phyloP scores from a whole-genome alignment of 177 flowering plant genomes.

The Vitis hybrid region DNA sequence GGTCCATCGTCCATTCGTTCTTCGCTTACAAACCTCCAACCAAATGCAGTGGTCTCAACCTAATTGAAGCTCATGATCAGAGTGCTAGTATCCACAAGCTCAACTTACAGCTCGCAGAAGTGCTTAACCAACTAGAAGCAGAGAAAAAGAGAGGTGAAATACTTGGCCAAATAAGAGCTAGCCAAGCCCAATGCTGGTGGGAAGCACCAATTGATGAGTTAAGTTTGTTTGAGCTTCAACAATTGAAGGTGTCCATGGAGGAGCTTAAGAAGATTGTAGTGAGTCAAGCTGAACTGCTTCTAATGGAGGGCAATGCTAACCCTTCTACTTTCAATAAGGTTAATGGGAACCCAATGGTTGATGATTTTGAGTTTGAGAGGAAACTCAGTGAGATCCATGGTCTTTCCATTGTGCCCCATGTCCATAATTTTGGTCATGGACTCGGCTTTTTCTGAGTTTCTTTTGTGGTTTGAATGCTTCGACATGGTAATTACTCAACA shows the following conservation, averaged over 20 bases:
- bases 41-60: neutral
- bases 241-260: conserved; percentile 30
- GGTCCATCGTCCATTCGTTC: conserved; percentile 28
- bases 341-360: neutral
- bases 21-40: conserved; percentile 9
- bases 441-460: neutral
- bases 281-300: conserved; percentile 6
- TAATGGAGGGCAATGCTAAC: conserved; percentile 1
- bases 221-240: conserved; percentile 28
- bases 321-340: neutral
- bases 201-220: conserved; percentile 33
- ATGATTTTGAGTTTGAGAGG: conserved; percentile 5
- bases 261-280: conserved; percentile 34
- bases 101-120: conserved; percentile 24
- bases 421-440: conserved; percentile 2
- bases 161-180: conserved; percentile 8
- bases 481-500: too few relatives aligned
- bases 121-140: conserved; percentile 23
- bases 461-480: too few relatives aligned
- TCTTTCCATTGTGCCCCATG: neutral
- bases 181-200: conserved; percentile 33
- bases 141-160: conserved; percentile 27
- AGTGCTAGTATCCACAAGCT: conserved; percentile 29
- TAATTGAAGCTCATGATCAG: conserved; percentile 20
- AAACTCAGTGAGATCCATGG: neutral